These are phyloP conservation scores for Phytopythium boreale DNA, from an alignment of 352 stramenopile genomes.

Conservation along the genomic window DNA sequence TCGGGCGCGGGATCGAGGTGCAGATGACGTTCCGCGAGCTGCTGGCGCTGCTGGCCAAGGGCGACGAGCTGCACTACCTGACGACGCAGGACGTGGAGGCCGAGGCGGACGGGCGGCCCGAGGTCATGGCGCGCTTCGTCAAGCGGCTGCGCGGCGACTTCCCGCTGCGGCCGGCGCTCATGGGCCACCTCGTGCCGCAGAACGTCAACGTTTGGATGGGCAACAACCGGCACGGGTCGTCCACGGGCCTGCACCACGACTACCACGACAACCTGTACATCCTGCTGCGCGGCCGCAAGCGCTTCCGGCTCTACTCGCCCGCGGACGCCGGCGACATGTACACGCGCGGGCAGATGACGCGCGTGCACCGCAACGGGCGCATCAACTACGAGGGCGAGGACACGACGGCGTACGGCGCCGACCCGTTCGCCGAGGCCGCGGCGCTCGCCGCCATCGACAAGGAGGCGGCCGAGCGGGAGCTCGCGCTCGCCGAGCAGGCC, in stretches of 20 bases:
- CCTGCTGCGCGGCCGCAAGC: conserved; percentile 91
- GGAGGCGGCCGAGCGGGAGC: conserved; percentile 55
- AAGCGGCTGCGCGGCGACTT: conserved; percentile 72
- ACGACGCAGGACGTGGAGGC: conserved; percentile 89
- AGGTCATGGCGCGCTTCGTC: conserved; percentile 86
- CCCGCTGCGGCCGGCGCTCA: conserved; percentile 80
- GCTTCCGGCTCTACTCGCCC: conserved; percentile 93
- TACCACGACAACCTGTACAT: conserved; percentile 99
- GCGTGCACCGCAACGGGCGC: conserved; percentile 93
- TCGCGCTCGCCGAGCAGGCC: conserved; percentile 53
- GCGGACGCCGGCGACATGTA: conserved; percentile 91
- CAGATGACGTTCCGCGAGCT: conserved; percentile 79
- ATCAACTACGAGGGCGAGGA: conserved; percentile 94
- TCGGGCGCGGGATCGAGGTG: conserved; percentile 84
- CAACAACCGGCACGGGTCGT: conserved; percentile 76
- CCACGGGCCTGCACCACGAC: conserved; percentile 96
- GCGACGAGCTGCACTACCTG: conserved; percentile 84
- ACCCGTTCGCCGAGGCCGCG: conserved; percentile 50
- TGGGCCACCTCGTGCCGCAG: conserved; percentile 88
- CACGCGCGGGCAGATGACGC: conserved; percentile 72
- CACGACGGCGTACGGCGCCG: conserved; percentile 77
- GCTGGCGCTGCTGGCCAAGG: conserved; percentile 57
- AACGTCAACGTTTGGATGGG: conserved; percentile 98
- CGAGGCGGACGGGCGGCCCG: conserved; percentile 69
- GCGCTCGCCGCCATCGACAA: conserved; percentile 62